Evolutionary conservation across 2,329 filamentous ascomycete species (phyloP).

Genomic region (Penicillium sp.): DNA sequence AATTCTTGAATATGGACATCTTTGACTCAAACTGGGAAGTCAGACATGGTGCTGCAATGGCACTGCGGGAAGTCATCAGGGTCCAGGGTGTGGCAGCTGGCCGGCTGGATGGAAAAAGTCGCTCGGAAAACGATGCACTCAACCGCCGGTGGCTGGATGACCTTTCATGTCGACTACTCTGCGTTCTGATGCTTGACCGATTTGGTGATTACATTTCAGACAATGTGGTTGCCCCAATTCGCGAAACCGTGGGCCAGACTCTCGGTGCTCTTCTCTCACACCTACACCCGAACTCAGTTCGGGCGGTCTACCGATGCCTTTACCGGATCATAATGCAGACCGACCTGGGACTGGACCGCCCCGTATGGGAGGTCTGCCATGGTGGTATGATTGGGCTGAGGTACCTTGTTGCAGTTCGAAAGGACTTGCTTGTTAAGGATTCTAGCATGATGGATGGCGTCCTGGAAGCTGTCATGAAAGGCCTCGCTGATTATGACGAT

Average conservation of each 20-base stretch:
- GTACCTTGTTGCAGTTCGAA: constrained; percentile 92
- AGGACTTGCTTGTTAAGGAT: constrained; percentile 83
- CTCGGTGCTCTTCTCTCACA: constrained; percentile 85
- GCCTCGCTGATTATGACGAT: constrained; percentile 84
- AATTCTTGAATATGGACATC: constrained; percentile 88
- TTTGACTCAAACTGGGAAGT: constrained; percentile 96
- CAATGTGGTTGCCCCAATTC: constrained; percentile 91
- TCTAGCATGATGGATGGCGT: constrained; percentile 87
- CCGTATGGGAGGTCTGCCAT: constrained; percentile 92
- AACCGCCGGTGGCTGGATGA: constrained; percentile 92
- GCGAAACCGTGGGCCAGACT: constrained; percentile 92
- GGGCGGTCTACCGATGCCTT: constrained; percentile 78
- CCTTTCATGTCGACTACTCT: constrained; percentile 88
- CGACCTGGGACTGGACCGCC: constrained; percentile 68
- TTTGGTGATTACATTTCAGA: constrained; percentile 98
- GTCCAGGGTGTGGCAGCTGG: constrained; percentile 91
- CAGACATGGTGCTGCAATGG: constrained; percentile 93
- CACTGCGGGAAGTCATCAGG: constrained; percentile 82
- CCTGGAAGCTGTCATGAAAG: constrained; percentile 89
- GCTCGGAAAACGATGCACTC: constrained; percentile 70
- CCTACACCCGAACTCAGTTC: constrained; percentile 73
- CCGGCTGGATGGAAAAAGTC: constrained; percentile 66
- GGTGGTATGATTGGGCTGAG: constrained; percentile 96
- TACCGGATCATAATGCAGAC: constrained; percentile 90
- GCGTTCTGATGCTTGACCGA: constrained; percentile 93